Evolutionary conservation across 1,284 basidiomycete genomes (phyloP).

Genomic region (Cronartium quercuum): DNA sequence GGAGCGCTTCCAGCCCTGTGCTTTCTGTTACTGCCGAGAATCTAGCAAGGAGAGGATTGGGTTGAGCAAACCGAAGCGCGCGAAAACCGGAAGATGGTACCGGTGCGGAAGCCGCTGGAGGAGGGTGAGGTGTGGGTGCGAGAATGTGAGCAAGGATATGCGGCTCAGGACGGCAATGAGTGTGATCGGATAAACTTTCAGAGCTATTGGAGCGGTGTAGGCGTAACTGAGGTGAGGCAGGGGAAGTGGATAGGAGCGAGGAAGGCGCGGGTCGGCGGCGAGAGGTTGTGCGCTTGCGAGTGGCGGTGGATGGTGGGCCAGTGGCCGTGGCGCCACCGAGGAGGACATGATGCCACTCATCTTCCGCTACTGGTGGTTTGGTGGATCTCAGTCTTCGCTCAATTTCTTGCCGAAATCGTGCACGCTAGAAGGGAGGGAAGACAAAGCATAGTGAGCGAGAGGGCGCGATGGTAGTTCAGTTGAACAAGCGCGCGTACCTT

Average conservation of each 20-base stretch:
- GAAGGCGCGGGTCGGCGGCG: not conserved
- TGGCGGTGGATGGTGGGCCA: not conserved
- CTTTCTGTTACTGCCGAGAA: not conserved
- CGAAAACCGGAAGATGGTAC: not conserved
- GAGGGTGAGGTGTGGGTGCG: not conserved
- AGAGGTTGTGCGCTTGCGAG: not conserved
- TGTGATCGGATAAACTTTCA: too few species aligned
- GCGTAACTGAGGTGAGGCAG: too few species aligned
- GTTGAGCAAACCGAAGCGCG: slow-evolving; percentile 37
- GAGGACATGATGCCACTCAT: not conserved
- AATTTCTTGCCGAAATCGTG: not conserved
- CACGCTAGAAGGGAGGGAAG: not conserved
- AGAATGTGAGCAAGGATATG: not conserved
- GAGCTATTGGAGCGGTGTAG: too few species aligned
- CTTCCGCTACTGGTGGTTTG: not conserved
- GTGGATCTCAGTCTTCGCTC: not conserved
- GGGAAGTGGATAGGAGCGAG: not conserved
- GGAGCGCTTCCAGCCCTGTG: slow-evolving; percentile 57
- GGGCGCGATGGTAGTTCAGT: not conserved
- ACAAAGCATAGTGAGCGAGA: not conserved
- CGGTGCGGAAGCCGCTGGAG: not conserved
- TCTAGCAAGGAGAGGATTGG: not conserved
- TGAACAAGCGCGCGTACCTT: not conserved
- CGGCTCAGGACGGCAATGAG: not conserved
- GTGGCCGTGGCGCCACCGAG: not conserved